Conservation (phyloP, 1,284 basidiomycete genomes). For the Mycosarcoma mackinlayi region DNA sequence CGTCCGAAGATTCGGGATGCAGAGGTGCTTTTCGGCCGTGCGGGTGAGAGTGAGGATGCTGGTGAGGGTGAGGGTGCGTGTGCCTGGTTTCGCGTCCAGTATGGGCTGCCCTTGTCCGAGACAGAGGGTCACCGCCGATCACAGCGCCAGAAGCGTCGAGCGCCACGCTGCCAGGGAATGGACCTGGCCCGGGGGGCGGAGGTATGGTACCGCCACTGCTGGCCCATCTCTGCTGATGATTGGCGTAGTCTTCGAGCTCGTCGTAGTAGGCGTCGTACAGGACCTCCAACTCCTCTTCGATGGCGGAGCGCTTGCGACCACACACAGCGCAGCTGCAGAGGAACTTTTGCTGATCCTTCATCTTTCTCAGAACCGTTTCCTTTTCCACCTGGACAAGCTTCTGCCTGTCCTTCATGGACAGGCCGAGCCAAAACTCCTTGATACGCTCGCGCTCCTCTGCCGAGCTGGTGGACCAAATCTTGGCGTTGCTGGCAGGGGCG, state of each 20-base stretch:
- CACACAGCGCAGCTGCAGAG: conserved; percentile 95
- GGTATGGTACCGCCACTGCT: conserved; percentile 84
- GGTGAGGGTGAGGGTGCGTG: conserved; percentile 46
- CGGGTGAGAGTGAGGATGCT: conserved; percentile 43
- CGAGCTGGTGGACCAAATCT: conserved; percentile 78
- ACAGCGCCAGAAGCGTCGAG: conserved; percentile 85
- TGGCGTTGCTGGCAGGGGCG: conserved; percentile 31
- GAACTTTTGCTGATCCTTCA: conserved; percentile 99
- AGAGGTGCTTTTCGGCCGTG: conserved; percentile 37
- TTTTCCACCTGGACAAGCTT: conserved; percentile 95
- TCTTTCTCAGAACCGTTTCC: conserved; percentile 93
- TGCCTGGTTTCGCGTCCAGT: conserved; percentile 37
- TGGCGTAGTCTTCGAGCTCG: conserved; percentile 97
- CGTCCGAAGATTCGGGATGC: conserved; percentile 51
- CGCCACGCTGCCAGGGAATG: conserved; percentile 96
- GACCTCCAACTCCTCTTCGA: conserved; percentile 98
- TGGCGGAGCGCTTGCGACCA: conserved; percentile 93
- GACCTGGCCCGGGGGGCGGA: conserved; percentile 93
- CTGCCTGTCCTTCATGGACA: conserved; percentile 87
- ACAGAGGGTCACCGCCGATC: conserved; percentile 76
- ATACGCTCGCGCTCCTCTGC: conserved; percentile 93
- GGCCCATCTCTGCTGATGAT: conserved; percentile 93
- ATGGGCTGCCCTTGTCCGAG: conserved; percentile 26
- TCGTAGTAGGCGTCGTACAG: conserved; percentile 99
- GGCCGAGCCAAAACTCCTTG: conserved; percentile 94